Percentiles rank a stretch among this genome's conserved stretches.
Conservation (phyloP, 345 rosid species). For the Rhodamnia rubescens region DNA sequence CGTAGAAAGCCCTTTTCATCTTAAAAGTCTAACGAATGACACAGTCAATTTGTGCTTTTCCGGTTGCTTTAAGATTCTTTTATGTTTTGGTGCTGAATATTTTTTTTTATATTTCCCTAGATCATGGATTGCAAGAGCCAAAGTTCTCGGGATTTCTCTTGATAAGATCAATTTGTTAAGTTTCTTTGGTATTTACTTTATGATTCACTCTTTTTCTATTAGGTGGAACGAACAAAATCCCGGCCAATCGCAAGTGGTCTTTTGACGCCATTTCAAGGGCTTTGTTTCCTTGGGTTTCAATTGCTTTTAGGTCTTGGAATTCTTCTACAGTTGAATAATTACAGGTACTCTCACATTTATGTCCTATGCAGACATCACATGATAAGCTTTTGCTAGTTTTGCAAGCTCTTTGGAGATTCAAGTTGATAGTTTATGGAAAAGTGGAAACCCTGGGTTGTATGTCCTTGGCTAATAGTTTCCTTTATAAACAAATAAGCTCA, state of each 20-base stretch:
- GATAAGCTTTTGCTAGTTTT: not conserved
- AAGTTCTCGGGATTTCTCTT: not conserved
- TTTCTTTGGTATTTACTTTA: not conserved
- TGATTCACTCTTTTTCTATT: constrained; percentile 3
- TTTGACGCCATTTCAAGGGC: constrained; percentile 73
- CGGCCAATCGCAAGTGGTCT: constrained; percentile 96
- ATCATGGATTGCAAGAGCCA: not conserved
- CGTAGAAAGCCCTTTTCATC: not conserved
- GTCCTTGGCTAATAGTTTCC: not conserved
- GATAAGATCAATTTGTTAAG: not conserved
- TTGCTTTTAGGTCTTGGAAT: constrained; percentile 88
- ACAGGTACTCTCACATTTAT: constrained; percentile 38
- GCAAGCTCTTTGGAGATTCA: not conserved
- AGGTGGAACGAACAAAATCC: constrained; percentile 79
- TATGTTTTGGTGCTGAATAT: not conserved
- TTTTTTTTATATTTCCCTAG: not conserved
- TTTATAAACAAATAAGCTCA: not conserved
- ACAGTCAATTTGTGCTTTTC: not conserved
- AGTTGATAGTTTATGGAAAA: not conserved
- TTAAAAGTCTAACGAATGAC: not conserved
- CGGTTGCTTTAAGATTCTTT: not conserved
- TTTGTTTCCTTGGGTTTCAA: constrained; percentile 72
- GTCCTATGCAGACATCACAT: not conserved
- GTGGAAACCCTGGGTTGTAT: not conserved
- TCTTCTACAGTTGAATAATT: constrained; percentile 81